Conservation (phyloP, 1,284 basidiomycete genomes). For the Waitea zeae region DNA sequence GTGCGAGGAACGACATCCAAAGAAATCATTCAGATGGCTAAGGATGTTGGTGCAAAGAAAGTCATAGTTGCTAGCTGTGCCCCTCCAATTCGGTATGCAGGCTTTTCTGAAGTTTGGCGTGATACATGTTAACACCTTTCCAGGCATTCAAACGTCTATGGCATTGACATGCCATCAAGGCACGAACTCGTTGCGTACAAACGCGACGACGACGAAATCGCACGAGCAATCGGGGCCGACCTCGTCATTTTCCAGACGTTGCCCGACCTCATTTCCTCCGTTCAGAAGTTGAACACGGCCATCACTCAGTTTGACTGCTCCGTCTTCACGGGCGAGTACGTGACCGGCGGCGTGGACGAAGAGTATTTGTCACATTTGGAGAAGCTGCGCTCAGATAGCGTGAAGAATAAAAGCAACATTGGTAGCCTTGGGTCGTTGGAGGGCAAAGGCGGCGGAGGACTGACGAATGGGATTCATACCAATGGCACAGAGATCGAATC, state of each 20-base stretch:
- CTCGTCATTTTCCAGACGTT: slow-evolving; percentile 97
- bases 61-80: slow-evolving; percentile 96
- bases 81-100: slow-evolving; percentile 70
- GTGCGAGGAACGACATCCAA: slow-evolving; percentile 97
- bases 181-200: slow-evolving; percentile 85
- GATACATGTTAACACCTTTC: slow-evolving; percentile 1
- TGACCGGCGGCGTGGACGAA: slow-evolving; percentile 91
- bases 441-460: slow-evolving; percentile 17
- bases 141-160: slow-evolving; percentile 91
- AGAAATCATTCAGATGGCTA: slow-evolving; percentile 99
- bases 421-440: slow-evolving; percentile 17
- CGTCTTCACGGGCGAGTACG: slow-evolving; percentile 94
- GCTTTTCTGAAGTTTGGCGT: neutral
- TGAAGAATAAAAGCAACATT: slow-evolving; percentile 28
- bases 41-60: slow-evolving; percentile 95
- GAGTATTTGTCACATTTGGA: slow-evolving; percentile 71
- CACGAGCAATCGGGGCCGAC: slow-evolving; percentile 83
- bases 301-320: slow-evolving; percentile 88
- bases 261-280: slow-evolving; percentile 76
- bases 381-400: slow-evolving; percentile 69
- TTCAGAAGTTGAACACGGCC: slow-evolving; percentile 70
- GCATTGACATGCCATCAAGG: slow-evolving; percentile 98
- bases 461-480: slow-evolving; percentile 4
- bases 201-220: slow-evolving; percentile 64
- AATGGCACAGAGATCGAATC: no score